Evolutionary conservation across 1,284 basidiomycete species (phyloP).

Genomic region (Ceratobasidium papillatum): DNA sequence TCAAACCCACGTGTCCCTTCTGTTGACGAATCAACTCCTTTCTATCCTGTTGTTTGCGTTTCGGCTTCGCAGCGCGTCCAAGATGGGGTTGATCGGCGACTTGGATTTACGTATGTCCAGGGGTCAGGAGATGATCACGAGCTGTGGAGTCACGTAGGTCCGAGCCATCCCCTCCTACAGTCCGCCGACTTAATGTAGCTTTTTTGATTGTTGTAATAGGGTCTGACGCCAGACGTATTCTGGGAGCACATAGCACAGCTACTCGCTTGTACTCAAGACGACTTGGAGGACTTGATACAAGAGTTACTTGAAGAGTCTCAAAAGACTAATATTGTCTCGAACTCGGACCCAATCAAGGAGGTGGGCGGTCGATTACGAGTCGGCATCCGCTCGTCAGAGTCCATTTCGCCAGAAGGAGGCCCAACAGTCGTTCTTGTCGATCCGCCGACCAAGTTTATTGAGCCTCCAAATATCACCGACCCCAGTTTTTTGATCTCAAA

Average conservation of each 20-base stretch:
- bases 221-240: slow-evolving; percentile 75
- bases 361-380: slow-evolving; percentile 8
- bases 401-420: no score
- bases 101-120: slow-evolving; percentile 82
- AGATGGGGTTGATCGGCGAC: slow-evolving; percentile 66
- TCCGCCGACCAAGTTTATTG: not conserved
- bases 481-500: not conserved
- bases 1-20: slow-evolving; percentile 55
- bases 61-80: slow-evolving; percentile 76
- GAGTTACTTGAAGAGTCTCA: not conserved
- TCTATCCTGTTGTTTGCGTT: slow-evolving; percentile 76
- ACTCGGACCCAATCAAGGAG: not conserved
- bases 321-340: not conserved
- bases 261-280: slow-evolving; percentile 58
- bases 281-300: slow-evolving; percentile 62
- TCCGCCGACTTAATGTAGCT: not conserved
- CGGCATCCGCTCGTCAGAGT: not conserved
- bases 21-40: slow-evolving; percentile 49
- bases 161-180: slow-evolving; percentile 1
- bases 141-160: slow-evolving; percentile 76
- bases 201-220: slow-evolving; percentile 54
- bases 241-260: slow-evolving; percentile 69
- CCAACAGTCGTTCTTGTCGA: not conserved
- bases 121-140: slow-evolving; percentile 92
- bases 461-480: not conserved